Base-by-base conservation (phyloP, 352 stramenopile genomes). In the Phytophthora cactorum region DNA sequence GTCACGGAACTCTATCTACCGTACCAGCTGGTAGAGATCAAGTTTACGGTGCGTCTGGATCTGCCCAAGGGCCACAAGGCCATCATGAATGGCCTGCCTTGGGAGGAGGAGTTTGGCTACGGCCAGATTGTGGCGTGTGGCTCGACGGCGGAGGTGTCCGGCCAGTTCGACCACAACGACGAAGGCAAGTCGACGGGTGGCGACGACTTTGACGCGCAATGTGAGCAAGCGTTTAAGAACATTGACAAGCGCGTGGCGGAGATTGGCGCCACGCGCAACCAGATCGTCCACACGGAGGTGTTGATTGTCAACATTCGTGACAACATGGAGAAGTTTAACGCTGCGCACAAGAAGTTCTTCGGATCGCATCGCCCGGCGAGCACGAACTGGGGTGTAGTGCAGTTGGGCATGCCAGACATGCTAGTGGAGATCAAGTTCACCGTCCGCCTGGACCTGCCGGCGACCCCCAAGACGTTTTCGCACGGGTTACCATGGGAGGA, bases 341-440 rank as follows among this genome's bases (percentile, higher is more conserved):
- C 31, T 17, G 49, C 49, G 17, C 49, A 55, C 49, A 55, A 55
- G 9, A 38, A 55, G 29, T 55, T 55, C 49, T 55, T 55, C 49
- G 49, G n/a, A 9, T 43, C 31, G n/a, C 29, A 53, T 12, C 47
- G 47, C 4, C 47, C 47, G 14, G 25, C 47, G 10, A 53, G 47
- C 31, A 56, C 50, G 29, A 25, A 32, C 9, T 56, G 50, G 50
- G 50, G 50, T 10, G 50, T 56, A 12, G 34, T 32, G 5, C 11
- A 27, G 5, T 17, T 56, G 9, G 50, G 50, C 15, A 34, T 43
- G n/a, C 32, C 50, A n/a, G 10, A 56, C 17, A 56, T 46, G 50
- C 50, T 45, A 17, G 32, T 56, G 17, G 50, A 56, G 50, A 45
- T 56, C 50, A 56, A 56, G 50, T 22, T 56, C 31, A 56, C 50